Evolutionary conservation across 805 yeast species (phyloP), one percentile per base, ranked within the genome.

Genomic region (Sporopachydermia lactativora): DNA sequence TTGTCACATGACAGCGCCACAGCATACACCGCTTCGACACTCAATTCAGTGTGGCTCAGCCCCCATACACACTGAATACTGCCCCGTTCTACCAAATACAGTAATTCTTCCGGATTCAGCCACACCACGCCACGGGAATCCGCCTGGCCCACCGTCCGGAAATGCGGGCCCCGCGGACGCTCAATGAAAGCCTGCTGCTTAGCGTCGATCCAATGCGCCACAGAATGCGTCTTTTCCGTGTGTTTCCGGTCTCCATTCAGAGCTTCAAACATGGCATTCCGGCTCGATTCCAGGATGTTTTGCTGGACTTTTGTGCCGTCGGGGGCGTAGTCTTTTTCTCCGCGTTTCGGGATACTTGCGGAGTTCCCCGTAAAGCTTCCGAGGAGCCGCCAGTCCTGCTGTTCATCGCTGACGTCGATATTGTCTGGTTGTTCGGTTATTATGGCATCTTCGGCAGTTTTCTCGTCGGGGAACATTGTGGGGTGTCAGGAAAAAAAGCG

Each of bases 251-350:
- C 61, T 3, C 55, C 57, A 2, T 44, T 36, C 17, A 86, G 59
- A 0, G 94, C 88, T 3, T 63, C 60, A 52, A 72, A 84, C 95
- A 88, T 86, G 18, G 79, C 75, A 19, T 69, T 59, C 41, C 82
- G 62, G 6, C 89, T 74, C 17, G 63, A 64, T 6, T 61, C 59
- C 3, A 88, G 62, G 14, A 62, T 55, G 3, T 53, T 44, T 3
- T 50, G 54, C 53, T 82, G 92, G 4, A 62, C 52, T 4, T 51
- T 49, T 0, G 86, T 77, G 1, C 83, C 85, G 53, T 80, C 89
- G 0, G 94, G 95, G 44, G 77, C 94, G 48, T 75, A 81, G 48
- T 83, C 95, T 54, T 88, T 88, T 43, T 76, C 86, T 2, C 95
- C 95, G 45, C 89, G 62, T 47, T 75, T 80, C 2, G 88, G 88